Conservation (phyloP, 371 early-diverging fungal species). For the Mortierella sp. region DNA sequence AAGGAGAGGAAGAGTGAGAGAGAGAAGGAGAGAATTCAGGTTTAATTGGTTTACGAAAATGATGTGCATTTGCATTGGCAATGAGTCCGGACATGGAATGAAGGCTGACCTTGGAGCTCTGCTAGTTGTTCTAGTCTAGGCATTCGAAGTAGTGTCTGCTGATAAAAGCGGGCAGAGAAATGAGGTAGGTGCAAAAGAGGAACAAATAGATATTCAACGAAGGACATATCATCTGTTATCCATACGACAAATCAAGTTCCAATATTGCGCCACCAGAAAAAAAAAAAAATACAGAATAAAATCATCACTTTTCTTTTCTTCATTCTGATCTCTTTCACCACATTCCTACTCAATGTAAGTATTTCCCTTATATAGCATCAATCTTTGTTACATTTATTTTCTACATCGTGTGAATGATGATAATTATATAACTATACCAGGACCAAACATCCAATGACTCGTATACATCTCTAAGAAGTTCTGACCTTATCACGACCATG, state of each 20-base stretch:
- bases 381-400: background rate
- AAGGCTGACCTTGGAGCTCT: slow-evolving; percentile 41
- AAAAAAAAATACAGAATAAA: background rate
- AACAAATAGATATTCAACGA: background rate
- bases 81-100: too few relatives aligned
- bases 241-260: slow-evolving; percentile 9
- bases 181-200: background rate
- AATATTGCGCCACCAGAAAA: slow-evolving; percentile 8
- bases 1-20: background rate
- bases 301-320: background rate
- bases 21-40: background rate
- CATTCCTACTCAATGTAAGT: slow-evolving; percentile 20
- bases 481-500: slow-evolving; percentile 24
- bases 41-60: background rate
- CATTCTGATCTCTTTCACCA: background rate
- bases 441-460: slow-evolving; percentile 56
- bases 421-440: slow-evolving; percentile 54
- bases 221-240: slow-evolving; percentile 1
- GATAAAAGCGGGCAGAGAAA: background rate
- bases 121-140: slow-evolving; percentile 49
- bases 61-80: too few relatives aligned
- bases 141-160: slow-evolving; percentile 22
- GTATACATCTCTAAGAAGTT: slow-evolving; percentile 58
- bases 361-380: background rate
- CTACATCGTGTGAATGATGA: slow-evolving; percentile 38